phyloP scores from a whole-genome alignment of 2,329 filamentous ascomycete genomes.

The Colletotrichum phormii region DNA sequence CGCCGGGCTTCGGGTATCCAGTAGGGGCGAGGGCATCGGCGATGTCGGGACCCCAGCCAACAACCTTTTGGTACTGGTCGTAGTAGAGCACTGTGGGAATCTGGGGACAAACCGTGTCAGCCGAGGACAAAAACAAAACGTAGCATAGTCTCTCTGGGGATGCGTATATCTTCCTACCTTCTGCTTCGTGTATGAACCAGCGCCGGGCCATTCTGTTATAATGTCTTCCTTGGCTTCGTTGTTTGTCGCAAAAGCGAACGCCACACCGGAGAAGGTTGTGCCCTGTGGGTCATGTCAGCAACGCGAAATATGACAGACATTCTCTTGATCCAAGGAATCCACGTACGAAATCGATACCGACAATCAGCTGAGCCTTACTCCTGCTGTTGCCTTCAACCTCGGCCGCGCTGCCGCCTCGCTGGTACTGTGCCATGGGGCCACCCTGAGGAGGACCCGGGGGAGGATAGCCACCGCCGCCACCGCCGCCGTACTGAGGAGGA shows the following conservation, averaged over 20 bases:
- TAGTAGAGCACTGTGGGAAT: slow-evolving; percentile 99
- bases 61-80: slow-evolving; percentile 98
- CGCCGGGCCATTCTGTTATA: slow-evolving; percentile 98
- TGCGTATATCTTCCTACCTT: slow-evolving; percentile 71
- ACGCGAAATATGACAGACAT: background rate
- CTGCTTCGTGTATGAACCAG: slow-evolving; percentile 97
- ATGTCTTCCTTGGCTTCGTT: slow-evolving; percentile 98
- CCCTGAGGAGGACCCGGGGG: slow-evolving; percentile 52
- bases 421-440: slow-evolving; percentile 47
- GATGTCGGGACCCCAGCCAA: slow-evolving; percentile 99
- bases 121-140: background rate
- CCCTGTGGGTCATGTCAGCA: slow-evolving; percentile 65
- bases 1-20: slow-evolving; percentile 95
- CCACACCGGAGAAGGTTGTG: slow-evolving; percentile 97
- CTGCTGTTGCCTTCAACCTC: slow-evolving; percentile 91
- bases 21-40: slow-evolving; percentile 96
- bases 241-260: slow-evolving; percentile 96
- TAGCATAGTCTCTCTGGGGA: background rate
- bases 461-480: slow-evolving; percentile 60
- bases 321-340: background rate
- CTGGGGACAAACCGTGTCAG: slow-evolving; percentile 58
- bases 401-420: slow-evolving; percentile 62
- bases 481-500: slow-evolving; percentile 59
- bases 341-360: slow-evolving; percentile 97
- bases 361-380: slow-evolving; percentile 96